These are phyloP conservation scores for Coemansia biformis DNA, from an alignment of 192 early-diverging fungal genomes.

Conservation along the genomic window DNA sequence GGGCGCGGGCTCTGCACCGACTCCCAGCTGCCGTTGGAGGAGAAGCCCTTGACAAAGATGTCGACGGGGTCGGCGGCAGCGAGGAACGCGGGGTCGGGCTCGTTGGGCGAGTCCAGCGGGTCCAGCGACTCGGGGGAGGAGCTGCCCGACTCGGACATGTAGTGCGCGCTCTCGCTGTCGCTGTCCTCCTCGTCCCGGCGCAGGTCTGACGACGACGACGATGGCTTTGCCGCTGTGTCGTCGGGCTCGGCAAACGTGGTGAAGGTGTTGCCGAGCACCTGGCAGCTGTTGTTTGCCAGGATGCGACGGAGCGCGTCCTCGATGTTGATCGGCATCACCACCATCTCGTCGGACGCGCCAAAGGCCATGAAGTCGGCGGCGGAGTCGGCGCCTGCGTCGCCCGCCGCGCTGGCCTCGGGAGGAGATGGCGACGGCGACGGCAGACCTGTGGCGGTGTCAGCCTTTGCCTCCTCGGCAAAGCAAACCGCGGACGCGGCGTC, in stretches of 20 bases:
- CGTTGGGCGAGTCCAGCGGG: constrained; percentile 24
- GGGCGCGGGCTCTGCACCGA: constrained; percentile 7
- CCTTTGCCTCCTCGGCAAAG: constrained; percentile 14
- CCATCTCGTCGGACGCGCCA: constrained; percentile 10
- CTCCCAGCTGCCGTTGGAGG: constrained; percentile 38
- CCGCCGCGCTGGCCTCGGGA: too few species aligned
- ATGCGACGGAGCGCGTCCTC: constrained; percentile 45
- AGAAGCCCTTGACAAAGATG: constrained; percentile 29
- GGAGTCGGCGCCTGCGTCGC: not conserved
- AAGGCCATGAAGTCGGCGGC: not conserved
- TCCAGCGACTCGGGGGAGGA: constrained; percentile 26
- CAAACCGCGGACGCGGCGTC: constrained; percentile 8
- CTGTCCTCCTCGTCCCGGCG: constrained; percentile 12
- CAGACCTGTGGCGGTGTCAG: constrained; percentile 12
- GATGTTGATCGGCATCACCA: constrained; percentile 27
- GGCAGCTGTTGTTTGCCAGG: constrained; percentile 33
- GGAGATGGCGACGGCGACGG: constrained; percentile 23
- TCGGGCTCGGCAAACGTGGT: constrained; percentile 25
- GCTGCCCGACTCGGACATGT: constrained; percentile 21
- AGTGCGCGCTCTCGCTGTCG: constrained; percentile 23
- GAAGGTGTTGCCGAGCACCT: constrained; percentile 40
- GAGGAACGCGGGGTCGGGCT: constrained; percentile 23
- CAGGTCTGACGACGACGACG: too few species aligned
- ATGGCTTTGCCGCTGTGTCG: constrained; percentile 5
- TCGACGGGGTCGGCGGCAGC: constrained; percentile 28